Evolutionary conservation across 768 basidiomycete species (phyloP), one percentile per base, ranked within the genome.

Genomic region (Termitomyces sp.): DNA sequence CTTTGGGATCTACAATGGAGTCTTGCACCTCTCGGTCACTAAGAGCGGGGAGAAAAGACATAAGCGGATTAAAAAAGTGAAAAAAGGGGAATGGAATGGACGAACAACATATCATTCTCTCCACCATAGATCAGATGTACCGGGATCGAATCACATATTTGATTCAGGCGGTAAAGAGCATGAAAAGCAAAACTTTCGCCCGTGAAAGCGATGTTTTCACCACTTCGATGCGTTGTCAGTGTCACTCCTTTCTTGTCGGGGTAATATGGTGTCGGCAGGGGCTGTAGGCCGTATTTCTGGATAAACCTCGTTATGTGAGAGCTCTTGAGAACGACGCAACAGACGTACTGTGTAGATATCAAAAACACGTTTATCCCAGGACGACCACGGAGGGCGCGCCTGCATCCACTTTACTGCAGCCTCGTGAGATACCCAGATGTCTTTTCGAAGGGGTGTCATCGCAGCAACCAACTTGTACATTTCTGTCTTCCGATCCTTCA

Each of bases 81-180:
- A 50, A 40, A 27, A n/a, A 17, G 10, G n/a, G 45, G n/a, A 53
- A 40, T 29, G 5, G 14, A 25, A 29, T 25, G 29, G 5, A 64
- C 70, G 57, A 12, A 70, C 70, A 69, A 71, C 64, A 71, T 65
- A 56, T 71, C 69, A 31, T 68, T 67, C n/a, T 62, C 62, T 2
- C 42, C 67, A 4, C 70, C 70, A 53, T 62, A 71, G 6, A 71
- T 68, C 37, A 71, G 50, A 60, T 71, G 70, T 5, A 70, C 66
- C 3, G 70, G 69, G 1, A 69, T 34, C 19, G 59, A 53, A 19
- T 58, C 58, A 43, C 67, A 70, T 19, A 71, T 70, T 45, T 66
- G 66, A 56, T 64, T 69, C 4, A 71, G 54, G 21, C 65, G 68
- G 42, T 68, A 60, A 11, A 70, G 54, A 5, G 67, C 68, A 31